Evolutionary conservation across 495 filamentous ascomycete genomes (phyloP).

Genomic region (Hypoxylon perforatum): DNA sequence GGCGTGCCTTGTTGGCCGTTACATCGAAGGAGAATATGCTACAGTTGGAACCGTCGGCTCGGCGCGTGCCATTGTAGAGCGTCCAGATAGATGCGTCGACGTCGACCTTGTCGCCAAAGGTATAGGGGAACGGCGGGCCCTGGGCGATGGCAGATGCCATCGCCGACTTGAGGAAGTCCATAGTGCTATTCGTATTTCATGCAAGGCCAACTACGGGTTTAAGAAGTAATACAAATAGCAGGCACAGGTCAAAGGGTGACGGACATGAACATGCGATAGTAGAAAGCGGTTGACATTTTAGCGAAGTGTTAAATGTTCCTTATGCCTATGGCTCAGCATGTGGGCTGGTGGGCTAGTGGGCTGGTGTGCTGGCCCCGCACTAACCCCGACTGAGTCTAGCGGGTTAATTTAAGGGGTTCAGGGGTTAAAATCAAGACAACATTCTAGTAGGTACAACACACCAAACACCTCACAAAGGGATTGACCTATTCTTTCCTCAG

Average conservation of each 20-base stretch:
- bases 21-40: slow-evolving; percentile 97
- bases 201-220: not conserved
- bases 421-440: too few species aligned
- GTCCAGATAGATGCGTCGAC: slow-evolving; percentile 91
- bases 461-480: not conserved
- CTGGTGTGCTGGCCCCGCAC: slow-evolving; percentile 16
- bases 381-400: slow-evolving; percentile 12
- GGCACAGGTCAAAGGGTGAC: not conserved
- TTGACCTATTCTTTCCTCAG: too few species aligned
- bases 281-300: slow-evolving; percentile 12
- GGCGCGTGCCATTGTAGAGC: slow-evolving; percentile 88
- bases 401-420: too few species aligned
- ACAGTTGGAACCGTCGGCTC: slow-evolving; percentile 91
- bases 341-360: not conserved
- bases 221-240: not conserved
- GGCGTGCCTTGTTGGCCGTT: slow-evolving; percentile 75
- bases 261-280: not conserved
- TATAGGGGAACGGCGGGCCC: slow-evolving; percentile 90
- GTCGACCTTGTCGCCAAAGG: slow-evolving; percentile 89
- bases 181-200: slow-evolving; percentile 52
- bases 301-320: slow-evolving; percentile 16
- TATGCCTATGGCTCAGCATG: slow-evolving; percentile 3
- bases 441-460: too few species aligned
- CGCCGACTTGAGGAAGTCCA: slow-evolving; percentile 98
- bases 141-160: slow-evolving; percentile 97